Percentiles rank a stretch among this genome's conserved stretches.
These are phyloP conservation scores for Hericium erinaceus DNA, from an alignment of 768 basidiomycete genomes.

Conservation along the genomic window DNA sequence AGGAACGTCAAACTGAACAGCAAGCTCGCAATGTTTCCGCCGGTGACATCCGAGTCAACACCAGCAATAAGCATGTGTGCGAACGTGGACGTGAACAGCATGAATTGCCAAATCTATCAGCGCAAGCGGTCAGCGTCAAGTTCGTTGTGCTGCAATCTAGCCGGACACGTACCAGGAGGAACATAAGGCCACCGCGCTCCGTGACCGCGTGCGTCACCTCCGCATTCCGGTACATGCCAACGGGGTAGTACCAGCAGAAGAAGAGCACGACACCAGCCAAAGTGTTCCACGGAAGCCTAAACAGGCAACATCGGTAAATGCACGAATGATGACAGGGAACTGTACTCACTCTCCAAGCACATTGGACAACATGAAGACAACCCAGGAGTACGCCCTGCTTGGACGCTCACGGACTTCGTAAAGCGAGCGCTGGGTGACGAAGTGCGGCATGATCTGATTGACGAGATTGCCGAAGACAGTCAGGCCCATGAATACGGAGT, in stretches of 20 bases:
- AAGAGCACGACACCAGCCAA: slow-evolving; percentile 49
- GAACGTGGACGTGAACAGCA: slow-evolving; percentile 45
- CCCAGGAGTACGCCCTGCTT: slow-evolving; percentile 33
- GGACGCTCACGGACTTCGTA: slow-evolving; percentile 34
- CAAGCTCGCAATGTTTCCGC: background rate
- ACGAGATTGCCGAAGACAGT: slow-evolving; percentile 19
- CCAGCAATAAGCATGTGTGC: background rate
- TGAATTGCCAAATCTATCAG: slow-evolving; percentile 33
- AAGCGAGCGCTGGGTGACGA: slow-evolving; percentile 28
- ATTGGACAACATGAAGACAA: slow-evolving; percentile 25
- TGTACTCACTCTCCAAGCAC: slow-evolving; percentile 28
- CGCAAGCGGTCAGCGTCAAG: background rate
- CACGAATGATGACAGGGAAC: slow-evolving; percentile 38
- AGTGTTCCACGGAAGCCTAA: slow-evolving; percentile 36
- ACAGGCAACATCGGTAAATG: background rate
- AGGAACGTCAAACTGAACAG: background rate
- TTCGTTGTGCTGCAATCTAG: background rate
- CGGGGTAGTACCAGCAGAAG: slow-evolving; percentile 64
- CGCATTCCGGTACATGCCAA: slow-evolving; percentile 34
- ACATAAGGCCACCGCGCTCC: slow-evolving; percentile 50
- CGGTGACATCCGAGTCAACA: background rate
- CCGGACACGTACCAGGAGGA: slow-evolving; percentile 31
- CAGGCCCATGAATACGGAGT: slow-evolving; percentile 25
- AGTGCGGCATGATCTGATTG: slow-evolving; percentile 33
- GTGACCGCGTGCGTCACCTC: slow-evolving; percentile 18